A percentile compares a stretch with the other conserved stretches of the same genome.
Conservation (phyloP, 176 grass and related monocot genomes). For the Phoenix roebelenii region DNA sequence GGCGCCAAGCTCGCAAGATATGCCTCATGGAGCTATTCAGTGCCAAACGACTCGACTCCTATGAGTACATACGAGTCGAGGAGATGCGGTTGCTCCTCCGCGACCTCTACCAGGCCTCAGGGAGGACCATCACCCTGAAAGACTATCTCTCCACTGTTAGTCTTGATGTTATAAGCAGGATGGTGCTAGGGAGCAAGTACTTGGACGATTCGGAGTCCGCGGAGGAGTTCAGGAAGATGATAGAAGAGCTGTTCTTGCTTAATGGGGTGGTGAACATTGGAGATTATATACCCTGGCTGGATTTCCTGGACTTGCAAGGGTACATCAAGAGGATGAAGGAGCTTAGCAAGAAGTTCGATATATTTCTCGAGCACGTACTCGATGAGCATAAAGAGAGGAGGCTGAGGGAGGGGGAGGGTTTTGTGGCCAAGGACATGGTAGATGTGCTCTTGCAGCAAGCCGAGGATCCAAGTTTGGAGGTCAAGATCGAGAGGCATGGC, state of each 20-base stretch:
- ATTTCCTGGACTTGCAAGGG: conserved; percentile 9
- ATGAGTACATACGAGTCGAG: conserved; percentile 52
- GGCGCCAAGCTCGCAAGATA: conserved; percentile 66
- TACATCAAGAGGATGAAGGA: conserved; percentile 15
- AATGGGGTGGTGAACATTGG: conserved; percentile 8
- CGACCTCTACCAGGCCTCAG: conserved; percentile 29
- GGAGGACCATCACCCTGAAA: background rate
- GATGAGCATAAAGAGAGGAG: conserved; percentile 1
- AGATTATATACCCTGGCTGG: conserved; percentile 3
- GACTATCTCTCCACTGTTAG: background rate
- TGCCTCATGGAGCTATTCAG: conserved; percentile 87
- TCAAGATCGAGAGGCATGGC: too few species aligned
- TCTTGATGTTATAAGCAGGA: background rate
- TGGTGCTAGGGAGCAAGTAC: conserved; percentile 10
- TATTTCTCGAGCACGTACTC: background rate
- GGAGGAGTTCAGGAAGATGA: conserved; percentile 13
- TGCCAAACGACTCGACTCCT: conserved; percentile 59
- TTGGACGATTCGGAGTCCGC: background rate
- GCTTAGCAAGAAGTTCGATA: background rate
- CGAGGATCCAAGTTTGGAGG: too few species aligned
- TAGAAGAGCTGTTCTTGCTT: conserved; percentile 7
- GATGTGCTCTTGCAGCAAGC: too few species aligned
- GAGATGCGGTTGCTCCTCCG: conserved; percentile 46
- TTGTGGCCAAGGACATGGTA: too few species aligned
- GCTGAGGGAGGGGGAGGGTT: background rate